These are phyloP conservation scores for Trifolium pratense DNA, from an alignment of 306 rosid species.

Conservation along the genomic window DNA sequence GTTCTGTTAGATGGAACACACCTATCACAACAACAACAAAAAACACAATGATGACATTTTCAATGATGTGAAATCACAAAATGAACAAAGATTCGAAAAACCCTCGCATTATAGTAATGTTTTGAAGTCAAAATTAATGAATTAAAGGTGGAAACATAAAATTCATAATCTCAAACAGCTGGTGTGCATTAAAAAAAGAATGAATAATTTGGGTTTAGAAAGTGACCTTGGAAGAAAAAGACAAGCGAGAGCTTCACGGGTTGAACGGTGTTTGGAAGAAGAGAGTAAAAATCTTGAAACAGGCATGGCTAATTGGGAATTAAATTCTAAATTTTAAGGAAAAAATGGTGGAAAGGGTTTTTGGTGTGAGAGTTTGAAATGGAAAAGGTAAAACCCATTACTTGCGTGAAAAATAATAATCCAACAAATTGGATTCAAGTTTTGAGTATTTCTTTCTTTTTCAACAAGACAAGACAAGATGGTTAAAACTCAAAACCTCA, in stretches of 20 bases:
- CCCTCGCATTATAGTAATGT: neutral
- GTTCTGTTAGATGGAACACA: conserved; percentile 51
- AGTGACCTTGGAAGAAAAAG: conserved; percentile 66
- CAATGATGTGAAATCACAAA: neutral
- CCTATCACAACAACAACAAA: conserved; percentile 50
- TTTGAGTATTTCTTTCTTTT: neutral
- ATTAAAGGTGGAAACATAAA: conserved; percentile 1
- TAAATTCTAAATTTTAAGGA: neutral
- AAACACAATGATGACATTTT: neutral
- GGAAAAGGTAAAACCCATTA: conserved; percentile 27
- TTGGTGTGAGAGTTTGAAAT: neutral
- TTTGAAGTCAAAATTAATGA: neutral
- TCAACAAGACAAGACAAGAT: too few species aligned
- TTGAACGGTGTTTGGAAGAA: conserved; percentile 52
- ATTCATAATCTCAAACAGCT: neutral
- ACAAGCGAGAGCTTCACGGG: conserved; percentile 44
- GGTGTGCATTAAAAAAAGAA: neutral
- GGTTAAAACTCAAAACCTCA: too few species aligned
- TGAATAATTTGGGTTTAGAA: conserved; percentile 27
- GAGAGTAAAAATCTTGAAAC: conserved; percentile 54
- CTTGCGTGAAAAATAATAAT: neutral
- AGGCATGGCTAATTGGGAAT: conserved; percentile 48
- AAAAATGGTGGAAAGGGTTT: conserved; percentile 14
- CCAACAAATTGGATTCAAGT: too few species aligned
- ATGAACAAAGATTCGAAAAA: neutral